phyloP scores from a whole-genome alignment of 805 yeast genomes.

The Dipodascus geniculatus region DNA sequence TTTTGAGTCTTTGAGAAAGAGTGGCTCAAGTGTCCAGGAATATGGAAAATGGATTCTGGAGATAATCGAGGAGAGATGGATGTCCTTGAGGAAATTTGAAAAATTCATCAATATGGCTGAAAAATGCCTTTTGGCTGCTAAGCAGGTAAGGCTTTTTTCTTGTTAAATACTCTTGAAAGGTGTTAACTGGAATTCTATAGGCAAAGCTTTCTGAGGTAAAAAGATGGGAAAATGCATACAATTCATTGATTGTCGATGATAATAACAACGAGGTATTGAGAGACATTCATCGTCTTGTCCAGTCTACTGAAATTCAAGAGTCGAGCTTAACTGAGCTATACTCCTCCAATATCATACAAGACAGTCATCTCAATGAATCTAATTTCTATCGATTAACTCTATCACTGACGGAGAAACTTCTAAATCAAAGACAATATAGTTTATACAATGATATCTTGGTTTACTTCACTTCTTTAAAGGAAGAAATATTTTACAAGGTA shows the following conservation, averaged over 20 bases:
- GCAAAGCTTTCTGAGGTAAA: neutral
- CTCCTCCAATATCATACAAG: neutral
- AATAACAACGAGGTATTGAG: neutral
- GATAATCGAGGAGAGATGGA: neutral
- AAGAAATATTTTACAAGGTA: neutral
- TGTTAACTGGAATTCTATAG: too few relatives aligned
- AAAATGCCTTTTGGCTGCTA: neutral
- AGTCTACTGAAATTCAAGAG: neutral
- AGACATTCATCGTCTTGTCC: neutral
- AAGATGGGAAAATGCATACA: neutral
- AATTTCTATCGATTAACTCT: neutral
- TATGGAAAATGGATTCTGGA: neutral
- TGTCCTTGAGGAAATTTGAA: neutral
- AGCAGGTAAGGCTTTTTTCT: neutral
- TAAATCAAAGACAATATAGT: neutral
- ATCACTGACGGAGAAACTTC: neutral
- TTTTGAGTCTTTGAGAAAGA: conserved; percentile 3
- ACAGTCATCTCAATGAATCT: neutral
- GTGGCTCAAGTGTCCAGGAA: neutral
- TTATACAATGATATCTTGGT: neutral
- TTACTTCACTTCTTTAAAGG: neutral
- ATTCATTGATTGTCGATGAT: neutral
- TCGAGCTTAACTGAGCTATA: neutral
- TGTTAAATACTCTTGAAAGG: neutral
- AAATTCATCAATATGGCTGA: neutral